Evolutionary conservation across 495 filamentous ascomycete genomes (phyloP), one percentile per base, ranked within the genome.

Genomic region (Choiromyces venosus): DNA sequence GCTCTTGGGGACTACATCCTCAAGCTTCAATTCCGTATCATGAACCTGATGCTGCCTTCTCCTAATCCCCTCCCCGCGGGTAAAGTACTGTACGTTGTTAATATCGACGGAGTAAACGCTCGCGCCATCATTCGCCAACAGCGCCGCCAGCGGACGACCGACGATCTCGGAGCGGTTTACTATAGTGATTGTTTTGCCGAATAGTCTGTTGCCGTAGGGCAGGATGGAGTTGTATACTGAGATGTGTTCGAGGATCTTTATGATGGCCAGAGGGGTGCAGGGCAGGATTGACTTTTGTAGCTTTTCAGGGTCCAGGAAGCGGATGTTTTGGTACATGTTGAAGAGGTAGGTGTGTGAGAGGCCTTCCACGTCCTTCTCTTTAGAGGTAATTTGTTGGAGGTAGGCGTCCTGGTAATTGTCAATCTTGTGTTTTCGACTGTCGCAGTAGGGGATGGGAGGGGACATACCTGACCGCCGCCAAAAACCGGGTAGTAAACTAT

Each of bases 401-500:
- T 97, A 97, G 78, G 90, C 89, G 82, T 99, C 95, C 79, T 97
- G 91, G 21, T 87, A 86, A 75, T 88, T 89, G 83, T 91, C n/a
- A n/a, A n/a, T n/a, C 14, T 25, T 44, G 64, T 42, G 36, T 66
- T 67, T 64, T 29, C 16, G 38, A 16, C n/a, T 89, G 71, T 77
- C 79, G 82, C 38, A 61, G 6, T 14, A 56, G 35, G 44, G 38
- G 19, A 25, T 5, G n/a, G 37, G 12, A 44, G 36, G 10, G 8
- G 39, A 36, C 46, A 25, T 69, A 79, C 77, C 38, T 79, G 77
- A 14, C 77, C 71, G n/a, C 68, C 74, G 4, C 78, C 83, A 87
- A 96, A 98, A 83, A 99, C 96, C 56, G 95, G 95, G 83, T 97
- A 99, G 85, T 99, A 99, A 81, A 98, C 92, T 75, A 99, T 94